Evolutionary conservation across 169 alveolate genomes (phyloP).

Genomic region (Plasmodium relictum): DNA sequence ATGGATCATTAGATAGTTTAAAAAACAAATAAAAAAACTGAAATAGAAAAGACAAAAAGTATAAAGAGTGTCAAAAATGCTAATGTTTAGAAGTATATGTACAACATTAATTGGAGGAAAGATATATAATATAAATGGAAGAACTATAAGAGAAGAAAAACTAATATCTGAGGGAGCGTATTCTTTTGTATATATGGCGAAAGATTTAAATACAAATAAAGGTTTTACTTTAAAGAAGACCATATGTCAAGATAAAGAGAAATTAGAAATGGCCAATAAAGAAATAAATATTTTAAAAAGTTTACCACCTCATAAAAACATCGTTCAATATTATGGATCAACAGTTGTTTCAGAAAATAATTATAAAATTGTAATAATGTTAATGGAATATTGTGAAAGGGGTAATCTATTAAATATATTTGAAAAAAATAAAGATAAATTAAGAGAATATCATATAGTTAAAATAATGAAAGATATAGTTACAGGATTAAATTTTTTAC

Average conservation of each 20-base stretch:
- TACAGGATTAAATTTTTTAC: slow-evolving; percentile 87
- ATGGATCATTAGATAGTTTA: neutral
- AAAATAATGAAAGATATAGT: slow-evolving; percentile 73
- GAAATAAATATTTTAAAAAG: slow-evolving; percentile 79
- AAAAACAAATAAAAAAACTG: neutral
- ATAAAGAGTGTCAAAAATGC: slow-evolving; percentile 29
- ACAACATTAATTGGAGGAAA: slow-evolving; percentile 72
- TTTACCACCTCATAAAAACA: slow-evolving; percentile 70
- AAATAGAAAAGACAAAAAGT: neutral
- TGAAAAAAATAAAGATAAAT: slow-evolving; percentile 89
- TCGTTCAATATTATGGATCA: slow-evolving; percentile 77
- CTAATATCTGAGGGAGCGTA: slow-evolving; percentile 86
- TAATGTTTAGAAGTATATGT: slow-evolving; percentile 46
- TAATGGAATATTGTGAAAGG: slow-evolving; percentile 78
- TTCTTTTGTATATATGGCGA: slow-evolving; percentile 83
- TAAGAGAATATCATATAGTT: slow-evolving; percentile 80
- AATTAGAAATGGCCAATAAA: slow-evolving; percentile 76
- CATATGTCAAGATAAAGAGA: slow-evolving; percentile 74
- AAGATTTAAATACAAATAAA: slow-evolving; percentile 80
- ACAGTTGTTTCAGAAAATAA: slow-evolving; percentile 29
- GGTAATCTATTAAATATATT: slow-evolving; percentile 82
- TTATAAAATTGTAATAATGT: slow-evolving; percentile 42
- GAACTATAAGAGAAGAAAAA: slow-evolving; percentile 65
- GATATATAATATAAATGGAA: slow-evolving; percentile 62
- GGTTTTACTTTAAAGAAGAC: slow-evolving; percentile 83